Conservation (phyloP, 2,329 filamentous ascomycete species). For the Fusarium staphyleae region DNA sequence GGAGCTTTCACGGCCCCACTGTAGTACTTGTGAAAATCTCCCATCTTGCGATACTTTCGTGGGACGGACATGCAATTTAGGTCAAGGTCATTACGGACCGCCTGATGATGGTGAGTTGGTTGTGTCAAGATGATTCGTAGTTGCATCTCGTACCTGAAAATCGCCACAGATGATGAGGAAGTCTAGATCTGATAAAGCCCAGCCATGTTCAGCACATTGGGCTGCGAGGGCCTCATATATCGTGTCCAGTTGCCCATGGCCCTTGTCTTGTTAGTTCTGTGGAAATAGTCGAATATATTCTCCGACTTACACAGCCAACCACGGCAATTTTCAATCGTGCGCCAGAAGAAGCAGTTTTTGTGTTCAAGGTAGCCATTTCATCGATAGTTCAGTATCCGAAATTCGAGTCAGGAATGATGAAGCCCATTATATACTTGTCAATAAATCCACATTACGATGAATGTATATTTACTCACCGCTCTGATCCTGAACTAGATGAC, state of each 20-base stretch:
- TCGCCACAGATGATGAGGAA: slow-evolving; percentile 93
- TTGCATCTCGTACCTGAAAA: slow-evolving; percentile 70
- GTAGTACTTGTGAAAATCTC: slow-evolving; percentile 95
- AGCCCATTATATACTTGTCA: no score
- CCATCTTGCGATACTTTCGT: slow-evolving; percentile 81
- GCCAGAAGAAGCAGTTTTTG: not conserved
- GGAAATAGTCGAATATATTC: not conserved
- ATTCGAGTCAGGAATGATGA: no score
- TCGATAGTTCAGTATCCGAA: no score
- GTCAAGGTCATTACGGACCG: slow-evolving; percentile 86
- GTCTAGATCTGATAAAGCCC: slow-evolving; percentile 66
- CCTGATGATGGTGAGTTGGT: slow-evolving; percentile 52
- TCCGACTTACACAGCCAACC: slow-evolving; percentile 19
- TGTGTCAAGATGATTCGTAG: not conserved
- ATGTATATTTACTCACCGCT: no score
- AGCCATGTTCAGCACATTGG: slow-evolving; percentile 13
- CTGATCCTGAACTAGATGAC: no score
- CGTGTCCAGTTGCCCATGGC: slow-evolving; percentile 14
- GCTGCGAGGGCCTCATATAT: slow-evolving; percentile 13
- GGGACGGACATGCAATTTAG: slow-evolving; percentile 89
- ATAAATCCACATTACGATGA: no score
- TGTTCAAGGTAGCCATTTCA: not conserved
- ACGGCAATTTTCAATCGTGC: slow-evolving; percentile 14
- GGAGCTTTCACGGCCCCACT: slow-evolving; percentile 77
- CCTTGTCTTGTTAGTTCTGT: not conserved